phyloP scores from a whole-genome alignment of 2,329 filamentous ascomycete genomes.

The Cytospora leucostoma region DNA sequence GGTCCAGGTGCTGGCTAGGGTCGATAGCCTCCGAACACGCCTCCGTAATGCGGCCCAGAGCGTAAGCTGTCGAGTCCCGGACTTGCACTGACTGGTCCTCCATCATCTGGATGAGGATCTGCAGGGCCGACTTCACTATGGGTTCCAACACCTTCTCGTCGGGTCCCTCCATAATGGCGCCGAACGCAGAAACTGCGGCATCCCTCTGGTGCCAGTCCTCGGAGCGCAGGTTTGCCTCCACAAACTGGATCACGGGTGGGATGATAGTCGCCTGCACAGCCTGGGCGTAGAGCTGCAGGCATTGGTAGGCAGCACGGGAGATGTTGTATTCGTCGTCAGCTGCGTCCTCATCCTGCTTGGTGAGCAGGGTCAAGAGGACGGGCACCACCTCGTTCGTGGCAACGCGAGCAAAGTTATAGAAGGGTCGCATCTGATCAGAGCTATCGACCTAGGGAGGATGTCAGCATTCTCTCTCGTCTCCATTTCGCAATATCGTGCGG shows the following conservation, averaged over 20 bases:
- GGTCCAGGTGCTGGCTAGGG: conserved; percentile 76
- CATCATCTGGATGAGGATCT: conserved; percentile 89
- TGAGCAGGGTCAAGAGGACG: conserved; percentile 82
- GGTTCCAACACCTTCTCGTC: conserved; percentile 90
- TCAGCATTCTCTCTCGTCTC: conserved; percentile 16
- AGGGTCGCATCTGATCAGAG: conserved; percentile 81
- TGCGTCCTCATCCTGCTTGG: conserved; percentile 97
- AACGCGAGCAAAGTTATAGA: conserved; percentile 94
- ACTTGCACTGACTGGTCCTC: conserved; percentile 87
- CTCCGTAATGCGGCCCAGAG: conserved; percentile 93
- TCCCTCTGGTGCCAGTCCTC: conserved; percentile 96
- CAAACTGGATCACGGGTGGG: conserved; percentile 82
- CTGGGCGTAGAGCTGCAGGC: conserved; percentile 91
- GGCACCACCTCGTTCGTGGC: conserved; percentile 94
- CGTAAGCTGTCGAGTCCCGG: conserved; percentile 93
- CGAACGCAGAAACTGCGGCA: conserved; percentile 94
- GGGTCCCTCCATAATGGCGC: conserved; percentile 97
- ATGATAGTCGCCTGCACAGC: conserved; percentile 85
- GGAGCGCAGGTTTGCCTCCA: conserved; percentile 84
- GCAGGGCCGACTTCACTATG: conserved; percentile 92
- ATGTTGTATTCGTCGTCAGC: conserved; percentile 97
- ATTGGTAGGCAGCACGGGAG: conserved; percentile 93
- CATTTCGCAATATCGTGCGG: background rate
- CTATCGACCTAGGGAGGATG: conserved; percentile 58
- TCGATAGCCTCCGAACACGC: conserved; percentile 91